A percentile compares a stretch with the other conserved stretches of the same genome.
Conservation (phyloP, 1,284 basidiomycete species). For the Phenoliferia sp. region DNA sequence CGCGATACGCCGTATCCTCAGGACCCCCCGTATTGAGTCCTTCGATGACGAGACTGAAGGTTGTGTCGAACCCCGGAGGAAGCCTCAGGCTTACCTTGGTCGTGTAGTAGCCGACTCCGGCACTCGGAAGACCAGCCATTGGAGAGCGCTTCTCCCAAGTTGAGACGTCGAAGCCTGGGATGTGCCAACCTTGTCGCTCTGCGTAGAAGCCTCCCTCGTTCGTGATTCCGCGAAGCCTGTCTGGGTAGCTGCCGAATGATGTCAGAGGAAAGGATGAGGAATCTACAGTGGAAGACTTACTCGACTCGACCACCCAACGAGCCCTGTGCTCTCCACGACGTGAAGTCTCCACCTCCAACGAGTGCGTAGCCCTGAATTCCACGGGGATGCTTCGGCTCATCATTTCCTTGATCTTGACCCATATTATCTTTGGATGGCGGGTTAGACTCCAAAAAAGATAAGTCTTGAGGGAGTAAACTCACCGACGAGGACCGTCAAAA, state of each 20-base stretch:
- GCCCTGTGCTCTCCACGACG: not conserved
- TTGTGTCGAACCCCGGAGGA: not conserved
- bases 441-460: not conserved
- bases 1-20: not conserved
- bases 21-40: not conserved
- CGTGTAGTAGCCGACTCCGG: not conserved
- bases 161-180: not conserved
- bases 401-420: not conserved
- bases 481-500: not conserved
- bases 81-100: not conserved
- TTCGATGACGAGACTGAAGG: not conserved
- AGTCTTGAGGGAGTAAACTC: not conserved
- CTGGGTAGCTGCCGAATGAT: not conserved
- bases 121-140: not conserved
- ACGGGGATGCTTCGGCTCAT: not conserved
- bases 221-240: not conserved
- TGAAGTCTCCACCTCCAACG: not conserved
- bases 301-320: not conserved
- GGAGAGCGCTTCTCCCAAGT: not conserved
- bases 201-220: not conserved
- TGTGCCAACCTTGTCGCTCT: not conserved
- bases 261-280: not conserved
- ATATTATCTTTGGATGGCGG: not conserved
- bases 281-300: not conserved
- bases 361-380: not conserved